Evolutionary conservation across 441 rosid species (phyloP).

Genomic region (Codiaeum variegatum): DNA sequence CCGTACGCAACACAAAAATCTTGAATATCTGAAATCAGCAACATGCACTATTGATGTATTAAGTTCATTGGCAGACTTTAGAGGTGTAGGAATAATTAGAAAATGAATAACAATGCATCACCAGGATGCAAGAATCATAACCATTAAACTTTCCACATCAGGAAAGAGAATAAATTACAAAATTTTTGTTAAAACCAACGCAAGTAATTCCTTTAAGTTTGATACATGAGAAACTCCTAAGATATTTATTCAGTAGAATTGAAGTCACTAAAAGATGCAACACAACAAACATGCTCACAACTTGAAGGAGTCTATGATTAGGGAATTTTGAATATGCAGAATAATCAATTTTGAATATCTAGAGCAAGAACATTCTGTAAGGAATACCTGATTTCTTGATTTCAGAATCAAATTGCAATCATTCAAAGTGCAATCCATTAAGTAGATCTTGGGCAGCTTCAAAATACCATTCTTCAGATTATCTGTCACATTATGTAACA

Average conservation of each 20-base stretch:
- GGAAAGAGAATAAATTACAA: not conserved
- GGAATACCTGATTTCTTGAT: slow-evolving; percentile 57
- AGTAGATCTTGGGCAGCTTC: slow-evolving; percentile 62
- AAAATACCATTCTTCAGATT: slow-evolving; percentile 31
- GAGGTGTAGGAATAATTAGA: not conserved
- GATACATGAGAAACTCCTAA: not conserved
- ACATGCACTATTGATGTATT: not conserved
- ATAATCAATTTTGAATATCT: slow-evolving; percentile 4
- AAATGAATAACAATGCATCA: not conserved
- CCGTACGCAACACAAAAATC: not conserved
- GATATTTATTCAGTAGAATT: not conserved
- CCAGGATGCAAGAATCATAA: not conserved
- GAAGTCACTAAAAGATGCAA: slow-evolving; percentile 9
- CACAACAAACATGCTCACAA: not conserved
- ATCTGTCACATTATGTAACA: slow-evolving; percentile 44
- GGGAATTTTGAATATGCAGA: not conserved
- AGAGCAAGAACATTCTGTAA: slow-evolving; percentile 7
- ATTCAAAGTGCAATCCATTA: slow-evolving; percentile 88
- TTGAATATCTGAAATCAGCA: not conserved
- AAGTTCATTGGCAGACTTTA: not conserved
- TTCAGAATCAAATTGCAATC: slow-evolving; percentile 78
- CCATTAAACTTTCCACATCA: not conserved
- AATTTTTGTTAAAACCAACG: not conserved
- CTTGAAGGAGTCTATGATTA: not conserved
- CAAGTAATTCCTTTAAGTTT: not conserved